Base-by-base conservation (phyloP, 148 eudicot species). In the Gaultheria prostrata region DNA sequence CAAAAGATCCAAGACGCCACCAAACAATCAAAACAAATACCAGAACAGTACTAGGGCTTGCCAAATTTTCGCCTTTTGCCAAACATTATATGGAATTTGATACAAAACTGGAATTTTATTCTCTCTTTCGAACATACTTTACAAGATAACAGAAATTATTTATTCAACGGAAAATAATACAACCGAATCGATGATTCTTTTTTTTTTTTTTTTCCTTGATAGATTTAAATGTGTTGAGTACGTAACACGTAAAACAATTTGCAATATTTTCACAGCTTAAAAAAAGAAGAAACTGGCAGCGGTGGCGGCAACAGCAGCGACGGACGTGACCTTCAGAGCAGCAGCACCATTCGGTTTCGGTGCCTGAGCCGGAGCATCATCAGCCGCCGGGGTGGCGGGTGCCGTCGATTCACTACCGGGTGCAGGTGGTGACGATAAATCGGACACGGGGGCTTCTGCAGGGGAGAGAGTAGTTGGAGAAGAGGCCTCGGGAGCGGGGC, bases 341-440 rank as follows among this genome's bases (percentile, higher is more conserved):
- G 63, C 85, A 9, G 83, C 80, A 10, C 32, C 85, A 2, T 73
- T 80, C 3, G 3, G 8, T 1, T 20, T 28, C 15, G 84, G 87
- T 4, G 84, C 83, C 13, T 10, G 11, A 3, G 85, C 75, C 0
- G 85, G 80, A n/a, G 65, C 80, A 5, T 51, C 86, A 20, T 84
- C 87, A 10, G 80, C 61, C 2, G 80, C 80, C 3, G 63, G 1
- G 0, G 81, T 46, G 2, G 24, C 43, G 7, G 86, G 76, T 21
- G 84, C 67, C 28, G 56, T 13, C 6, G 78, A 56, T 57, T 78
- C 88, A 76, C 84, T 84, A 1, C 80, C 79, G 35, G 86, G 89
- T 12, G 89, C 84, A 10, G 89, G 89, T 15, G 86, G 86, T 13
- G 86, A 84, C 5, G 84, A 81, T 4, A 57, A 6, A 0, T 24